Conservation (phyloP, 192 early-diverging fungal genomes). For the Coemansia aciculifera region DNA sequence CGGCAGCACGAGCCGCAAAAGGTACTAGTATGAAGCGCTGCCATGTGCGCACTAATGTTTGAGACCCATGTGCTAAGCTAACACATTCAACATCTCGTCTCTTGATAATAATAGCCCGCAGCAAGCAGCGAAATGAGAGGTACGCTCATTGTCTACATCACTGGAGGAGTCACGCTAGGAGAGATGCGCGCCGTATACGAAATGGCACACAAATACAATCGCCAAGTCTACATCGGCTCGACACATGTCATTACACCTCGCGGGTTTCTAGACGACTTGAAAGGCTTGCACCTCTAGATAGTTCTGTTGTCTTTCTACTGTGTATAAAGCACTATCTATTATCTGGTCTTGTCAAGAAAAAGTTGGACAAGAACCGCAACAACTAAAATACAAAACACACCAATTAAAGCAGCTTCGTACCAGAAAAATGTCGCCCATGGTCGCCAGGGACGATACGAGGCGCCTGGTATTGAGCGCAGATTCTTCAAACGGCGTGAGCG, state of each 20-base stretch:
- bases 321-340: background rate
- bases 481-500: slow-evolving; percentile 9
- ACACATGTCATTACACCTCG: slow-evolving; percentile 56
- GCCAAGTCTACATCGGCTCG: slow-evolving; percentile 54
- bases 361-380: slow-evolving; percentile 20
- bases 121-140: slow-evolving; percentile 17
- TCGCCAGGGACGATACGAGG: slow-evolving; percentile 37
- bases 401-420: slow-evolving; percentile 25
- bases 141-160: slow-evolving; percentile 47
- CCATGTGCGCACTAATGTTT: background rate
- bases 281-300: slow-evolving; percentile 21
- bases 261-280: slow-evolving; percentile 49
- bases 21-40: background rate
- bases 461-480: slow-evolving; percentile 14
- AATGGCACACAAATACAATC: slow-evolving; percentile 34
- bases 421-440: slow-evolving; percentile 28
- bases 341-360: slow-evolving; percentile 15
- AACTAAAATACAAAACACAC: slow-evolving; percentile 12
- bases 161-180: slow-evolving; percentile 51
- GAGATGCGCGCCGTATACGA: slow-evolving; percentile 57
- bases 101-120: background rate
- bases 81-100: background rate
- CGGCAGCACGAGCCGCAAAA: slow-evolving; percentile 5
- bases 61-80: background rate
- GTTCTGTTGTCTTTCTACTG: background rate